Conservation (phyloP, 2,329 filamentous ascomycete genomes). For the Neonectria hederae region DNA sequence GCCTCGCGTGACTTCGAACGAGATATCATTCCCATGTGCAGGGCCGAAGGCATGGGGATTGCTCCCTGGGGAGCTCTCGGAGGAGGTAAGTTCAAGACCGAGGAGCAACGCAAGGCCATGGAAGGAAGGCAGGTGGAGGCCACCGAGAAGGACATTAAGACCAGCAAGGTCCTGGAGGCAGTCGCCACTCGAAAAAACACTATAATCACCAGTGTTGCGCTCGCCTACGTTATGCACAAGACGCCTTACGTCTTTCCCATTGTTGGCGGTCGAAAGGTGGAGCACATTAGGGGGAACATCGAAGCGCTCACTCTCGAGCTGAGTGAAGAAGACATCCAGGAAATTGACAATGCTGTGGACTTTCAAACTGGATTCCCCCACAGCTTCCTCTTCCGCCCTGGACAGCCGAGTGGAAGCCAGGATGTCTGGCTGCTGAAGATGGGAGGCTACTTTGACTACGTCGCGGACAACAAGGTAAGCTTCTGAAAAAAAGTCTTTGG, state of each 20-base stretch:
- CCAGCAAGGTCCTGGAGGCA: slow-evolving; percentile 58
- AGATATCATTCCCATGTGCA: slow-evolving; percentile 57
- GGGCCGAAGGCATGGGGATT: slow-evolving; percentile 59
- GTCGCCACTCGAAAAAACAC: slow-evolving; percentile 58
- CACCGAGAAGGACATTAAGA: slow-evolving; percentile 62
- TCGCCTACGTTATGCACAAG: slow-evolving; percentile 80
- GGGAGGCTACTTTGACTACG: slow-evolving; percentile 62
- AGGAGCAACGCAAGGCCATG: slow-evolving; percentile 46
- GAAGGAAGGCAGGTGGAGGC: slow-evolving; percentile 53
- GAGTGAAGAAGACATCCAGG: slow-evolving; percentile 68
- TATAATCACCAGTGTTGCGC: slow-evolving; percentile 61
- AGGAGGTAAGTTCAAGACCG: slow-evolving; percentile 57
- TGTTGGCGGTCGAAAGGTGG: slow-evolving; percentile 73
- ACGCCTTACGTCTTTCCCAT: slow-evolving; percentile 78
- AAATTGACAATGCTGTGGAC: slow-evolving; percentile 68
- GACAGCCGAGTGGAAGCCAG: slow-evolving; percentile 49
- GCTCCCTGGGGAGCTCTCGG: slow-evolving; percentile 68
- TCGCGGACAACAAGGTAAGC: slow-evolving; percentile 52
- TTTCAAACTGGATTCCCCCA: slow-evolving; percentile 76
- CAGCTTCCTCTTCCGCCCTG: slow-evolving; percentile 62
- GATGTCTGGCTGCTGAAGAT: slow-evolving; percentile 57
- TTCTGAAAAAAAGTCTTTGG: neutral
- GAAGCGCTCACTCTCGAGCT: slow-evolving; percentile 71
- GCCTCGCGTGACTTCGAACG: slow-evolving; percentile 52
- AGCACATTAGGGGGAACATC: slow-evolving; percentile 76